Evolutionary conservation across 2,329 filamentous ascomycete species (phyloP).

Genomic region (Raffaelea ambrosiae): DNA sequence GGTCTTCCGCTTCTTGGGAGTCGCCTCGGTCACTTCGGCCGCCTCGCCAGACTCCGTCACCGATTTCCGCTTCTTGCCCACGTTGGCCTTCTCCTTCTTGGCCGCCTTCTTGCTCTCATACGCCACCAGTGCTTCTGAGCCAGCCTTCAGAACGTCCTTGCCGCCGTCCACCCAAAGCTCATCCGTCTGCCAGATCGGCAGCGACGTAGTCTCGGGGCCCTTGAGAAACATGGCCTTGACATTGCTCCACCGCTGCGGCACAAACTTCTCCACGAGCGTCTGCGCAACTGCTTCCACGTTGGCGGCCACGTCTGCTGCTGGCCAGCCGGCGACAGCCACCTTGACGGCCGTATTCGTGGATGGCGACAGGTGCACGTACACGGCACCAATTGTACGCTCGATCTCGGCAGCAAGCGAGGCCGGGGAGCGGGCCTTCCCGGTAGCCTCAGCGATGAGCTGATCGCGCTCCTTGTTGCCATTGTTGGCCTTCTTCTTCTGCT

Average conservation of each 20-base stretch:
- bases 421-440: conserved; percentile 41
- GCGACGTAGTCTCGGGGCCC: conserved; percentile 74
- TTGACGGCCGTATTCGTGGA: conserved; percentile 73
- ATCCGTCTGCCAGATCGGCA: conserved; percentile 91
- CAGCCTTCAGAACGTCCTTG: conserved; percentile 58
- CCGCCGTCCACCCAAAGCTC: conserved; percentile 78
- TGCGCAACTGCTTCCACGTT: conserved; percentile 69
- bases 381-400: conserved; percentile 64
- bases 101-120: conserved; percentile 22
- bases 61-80: conserved; percentile 58
- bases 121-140: conserved; percentile 38
- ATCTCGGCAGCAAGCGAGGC: conserved; percentile 71
- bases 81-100: conserved; percentile 42
- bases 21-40: conserved; percentile 27
- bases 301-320: conserved; percentile 64
- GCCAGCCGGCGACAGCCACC: conserved; percentile 68
- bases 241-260: conserved; percentile 82
- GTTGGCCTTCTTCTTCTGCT: conserved; percentile 31
- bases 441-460: conserved; percentile 52
- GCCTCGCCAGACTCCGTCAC: conserved; percentile 17
- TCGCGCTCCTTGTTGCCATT: conserved; percentile 61
- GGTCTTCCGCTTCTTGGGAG: conserved; percentile 48
- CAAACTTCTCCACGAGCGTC: conserved; percentile 66
- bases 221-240: conserved; percentile 83
- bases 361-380: conserved; percentile 71